Evolutionary conservation across 352 stramenopile species (phyloP), one percentile per base, ranked within the genome.

Genomic region (Globisporangium middletonii): DNA sequence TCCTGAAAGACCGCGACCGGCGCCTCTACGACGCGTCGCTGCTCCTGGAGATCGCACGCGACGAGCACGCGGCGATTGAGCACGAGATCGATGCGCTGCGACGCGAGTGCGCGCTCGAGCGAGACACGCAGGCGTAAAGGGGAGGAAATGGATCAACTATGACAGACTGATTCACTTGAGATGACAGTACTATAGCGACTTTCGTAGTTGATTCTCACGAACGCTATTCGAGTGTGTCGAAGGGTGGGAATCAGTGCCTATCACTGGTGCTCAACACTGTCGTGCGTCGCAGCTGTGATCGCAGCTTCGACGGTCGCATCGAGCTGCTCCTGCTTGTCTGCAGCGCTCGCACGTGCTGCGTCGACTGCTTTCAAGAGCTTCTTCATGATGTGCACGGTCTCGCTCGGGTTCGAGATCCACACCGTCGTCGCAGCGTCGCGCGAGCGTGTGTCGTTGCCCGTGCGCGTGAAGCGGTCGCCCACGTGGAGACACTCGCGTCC

Each of bases 361-460:
- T 91, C 78, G 57, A 91, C 84, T 0, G 64, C 73, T 45, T 76
- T 67, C 47, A 99, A 64, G 60, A 99, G 80, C 49, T 83, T 86
- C 56, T 96, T 97, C 59, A 99, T 87, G 64, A 98, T 91, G 59
- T 97, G 95, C 13, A 86, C 92, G 6, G 96, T 99, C 64, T 99
- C 96, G 30, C 91, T 77, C 16, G 96, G 96, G 64, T 92, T 86
- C 2, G 90, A 98, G 55, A 99, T 94, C 95, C 96, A 99, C 51
- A 98, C 89, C 30, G 92, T 98, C 26, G 94, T 96, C 23, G 88
- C 90, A 6, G 90, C 83, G 50, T 91, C 88, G 45, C 96, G 75
- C 13, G 94, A 96, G 6, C 92, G 89, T 51, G 86, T 97, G 59
- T 99, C 96, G 64, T 99, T 99, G 26, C 59, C 59, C 23, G 79